Conservation (phyloP, 2,329 filamentous ascomycete species). For the Fusarium torulosum region DNA sequence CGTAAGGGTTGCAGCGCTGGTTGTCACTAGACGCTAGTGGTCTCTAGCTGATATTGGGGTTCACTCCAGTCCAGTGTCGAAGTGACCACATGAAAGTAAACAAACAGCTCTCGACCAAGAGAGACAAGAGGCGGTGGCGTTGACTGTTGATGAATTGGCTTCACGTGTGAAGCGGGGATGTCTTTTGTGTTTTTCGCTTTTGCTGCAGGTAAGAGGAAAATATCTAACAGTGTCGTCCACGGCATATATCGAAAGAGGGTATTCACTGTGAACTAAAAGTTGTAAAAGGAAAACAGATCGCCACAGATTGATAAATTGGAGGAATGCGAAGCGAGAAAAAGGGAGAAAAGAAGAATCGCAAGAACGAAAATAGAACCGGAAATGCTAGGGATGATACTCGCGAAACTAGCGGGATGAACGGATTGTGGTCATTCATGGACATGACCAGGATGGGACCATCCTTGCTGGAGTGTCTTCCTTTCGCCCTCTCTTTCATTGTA, state of each 20-base stretch:
- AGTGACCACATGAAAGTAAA: slow-evolving; percentile 37
- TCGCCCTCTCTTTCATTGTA: slow-evolving; percentile 1
- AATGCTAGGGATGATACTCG: slow-evolving; percentile 21
- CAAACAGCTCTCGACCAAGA: slow-evolving; percentile 31
- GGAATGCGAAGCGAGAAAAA: slow-evolving; percentile 18
- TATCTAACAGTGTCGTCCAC: slow-evolving; percentile 5
- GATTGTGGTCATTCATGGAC: slow-evolving; percentile 28
- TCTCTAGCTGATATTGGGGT: slow-evolving; percentile 22
- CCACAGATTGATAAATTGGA: slow-evolving; percentile 19
- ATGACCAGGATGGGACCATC: slow-evolving; percentile 23
- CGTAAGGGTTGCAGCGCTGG: slow-evolving; percentile 9
- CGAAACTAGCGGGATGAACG: slow-evolving; percentile 37
- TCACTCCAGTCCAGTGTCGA: slow-evolving; percentile 22
- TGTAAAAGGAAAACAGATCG: slow-evolving; percentile 15
- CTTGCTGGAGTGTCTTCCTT: slow-evolving; percentile 22
- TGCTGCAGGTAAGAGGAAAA: slow-evolving; percentile 20
- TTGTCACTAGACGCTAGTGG: slow-evolving; percentile 35
- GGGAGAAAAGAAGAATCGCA: slow-evolving; percentile 19
- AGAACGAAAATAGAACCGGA: slow-evolving; percentile 32
- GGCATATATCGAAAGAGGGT: slow-evolving; percentile 6
- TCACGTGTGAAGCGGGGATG: slow-evolving; percentile 17
- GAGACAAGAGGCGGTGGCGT: slow-evolving; percentile 33
- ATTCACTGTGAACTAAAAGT: slow-evolving; percentile 14
- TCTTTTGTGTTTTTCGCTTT: slow-evolving; percentile 18
- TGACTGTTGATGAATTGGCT: slow-evolving; percentile 22